Evolutionary conservation across 2,329 filamentous ascomycete genomes (phyloP).

Genomic region (Ceratocystis eucalypticola): DNA sequence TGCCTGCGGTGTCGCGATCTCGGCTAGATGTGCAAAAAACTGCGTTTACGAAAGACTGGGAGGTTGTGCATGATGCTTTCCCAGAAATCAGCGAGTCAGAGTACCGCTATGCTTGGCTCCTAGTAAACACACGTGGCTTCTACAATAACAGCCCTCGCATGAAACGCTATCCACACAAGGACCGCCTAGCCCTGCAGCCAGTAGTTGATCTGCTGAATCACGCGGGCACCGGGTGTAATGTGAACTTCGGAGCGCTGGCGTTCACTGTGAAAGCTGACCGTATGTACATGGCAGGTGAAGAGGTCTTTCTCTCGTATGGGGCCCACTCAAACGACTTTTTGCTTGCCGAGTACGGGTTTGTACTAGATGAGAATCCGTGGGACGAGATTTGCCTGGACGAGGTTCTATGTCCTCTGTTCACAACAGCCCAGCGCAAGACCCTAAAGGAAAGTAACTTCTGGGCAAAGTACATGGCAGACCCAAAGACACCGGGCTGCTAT

Average conservation of each 20-base stretch:
- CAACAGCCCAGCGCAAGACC: slow-evolving; percentile 25
- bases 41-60: slow-evolving; percentile 32
- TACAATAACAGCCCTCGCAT: slow-evolving; percentile 40
- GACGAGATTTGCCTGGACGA: slow-evolving; percentile 38
- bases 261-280: slow-evolving; percentile 43
- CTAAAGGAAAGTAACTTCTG: slow-evolving; percentile 37
- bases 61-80: slow-evolving; percentile 25
- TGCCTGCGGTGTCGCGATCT: slow-evolving; percentile 32
- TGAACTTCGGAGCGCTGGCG: slow-evolving; percentile 35
- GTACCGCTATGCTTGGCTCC: slow-evolving; percentile 44
- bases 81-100: slow-evolving; percentile 27
- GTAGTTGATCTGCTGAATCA: slow-evolving; percentile 62
- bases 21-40: slow-evolving; percentile 41
- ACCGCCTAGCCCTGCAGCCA: slow-evolving; percentile 56
- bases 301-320: slow-evolving; percentile 58
- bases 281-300: slow-evolving; percentile 42
- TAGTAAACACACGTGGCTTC: slow-evolving; percentile 50
- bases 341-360: slow-evolving; percentile 51
- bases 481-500: slow-evolving; percentile 36
- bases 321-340: slow-evolving; percentile 59
- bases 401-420: slow-evolving; percentile 31
- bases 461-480: slow-evolving; percentile 39
- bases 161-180: slow-evolving; percentile 33
- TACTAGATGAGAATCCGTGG: slow-evolving; percentile 36
- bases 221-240: slow-evolving; percentile 36